Percentiles rank a stretch among this genome's conserved stretches.
These are phyloP conservation scores for Aspergillus taichungensis DNA, from an alignment of 495 filamentous ascomycete genomes.

Conservation along the genomic window DNA sequence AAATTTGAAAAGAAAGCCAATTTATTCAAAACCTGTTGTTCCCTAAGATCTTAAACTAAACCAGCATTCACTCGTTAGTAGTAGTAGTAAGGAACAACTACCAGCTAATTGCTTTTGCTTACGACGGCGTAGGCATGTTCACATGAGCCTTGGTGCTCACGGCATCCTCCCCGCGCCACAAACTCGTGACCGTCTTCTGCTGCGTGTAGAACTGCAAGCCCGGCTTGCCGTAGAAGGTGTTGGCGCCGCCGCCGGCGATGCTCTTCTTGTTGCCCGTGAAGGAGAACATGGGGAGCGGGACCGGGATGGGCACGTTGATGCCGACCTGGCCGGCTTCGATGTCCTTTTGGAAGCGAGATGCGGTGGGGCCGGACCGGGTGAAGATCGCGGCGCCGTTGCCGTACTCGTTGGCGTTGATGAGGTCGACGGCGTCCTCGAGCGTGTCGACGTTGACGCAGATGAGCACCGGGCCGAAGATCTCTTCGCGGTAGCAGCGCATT, in stretches of 20 bases:
- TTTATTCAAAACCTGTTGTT: too few relatives aligned
- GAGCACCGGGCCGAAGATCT: conserved; percentile 95
- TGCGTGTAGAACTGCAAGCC: conserved; percentile 94
- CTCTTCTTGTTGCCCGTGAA: conserved; percentile 99
- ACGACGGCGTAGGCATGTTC: conserved; percentile 70
- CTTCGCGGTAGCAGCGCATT: conserved; percentile 92
- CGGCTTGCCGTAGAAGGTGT: conserved; percentile 90
- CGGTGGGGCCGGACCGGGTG: conserved; percentile 53
- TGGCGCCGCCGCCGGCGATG: conserved; percentile 86
- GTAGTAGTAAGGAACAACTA: too few relatives aligned
- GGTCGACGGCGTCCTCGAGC: conserved; percentile 64
- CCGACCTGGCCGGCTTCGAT: conserved; percentile 50
- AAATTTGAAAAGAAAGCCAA: too few relatives aligned
- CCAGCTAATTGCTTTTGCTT: not conserved
- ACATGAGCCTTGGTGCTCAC: conserved; percentile 64
- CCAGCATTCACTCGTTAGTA: too few relatives aligned
- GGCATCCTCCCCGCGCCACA: conserved; percentile 83
- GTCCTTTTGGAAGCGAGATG: conserved; percentile 55
- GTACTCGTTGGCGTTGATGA: conserved; percentile 63
- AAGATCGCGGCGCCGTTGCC: conserved; percentile 65
- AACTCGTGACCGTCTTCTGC: conserved; percentile 90
- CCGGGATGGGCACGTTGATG: conserved; percentile 66
- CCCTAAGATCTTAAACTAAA: too few relatives aligned
- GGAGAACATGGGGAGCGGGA: conserved; percentile 90
- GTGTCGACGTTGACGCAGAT: conserved; percentile 77